Evolutionary conservation across 352 stramenopile species (phyloP), one percentile per base, ranked within the genome.

Genomic region (Phytophthora uliginosa): DNA sequence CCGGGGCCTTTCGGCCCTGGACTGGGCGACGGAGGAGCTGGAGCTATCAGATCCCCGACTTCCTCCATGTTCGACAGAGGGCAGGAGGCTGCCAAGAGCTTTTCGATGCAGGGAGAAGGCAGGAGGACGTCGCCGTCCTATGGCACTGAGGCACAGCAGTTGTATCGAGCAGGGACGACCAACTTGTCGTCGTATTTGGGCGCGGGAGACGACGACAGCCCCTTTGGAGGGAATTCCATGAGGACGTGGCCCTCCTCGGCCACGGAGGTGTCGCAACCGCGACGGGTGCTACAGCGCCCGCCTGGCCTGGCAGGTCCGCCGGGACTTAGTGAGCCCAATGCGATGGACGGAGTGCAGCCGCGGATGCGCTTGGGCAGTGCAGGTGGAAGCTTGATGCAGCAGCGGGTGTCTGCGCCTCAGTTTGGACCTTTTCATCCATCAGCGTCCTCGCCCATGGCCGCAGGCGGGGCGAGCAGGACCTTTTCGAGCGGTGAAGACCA

Each of bases 281-380:
- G 84, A 54, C 86, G 83, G 15, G 59, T 80, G 7, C 68, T 89
- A 4, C 80, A 85, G 40, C 73, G 78, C 6, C 85, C 83, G 3
- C 85, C 85, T 33, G 85, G 85, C 18, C 55, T 93, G 7, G 45
- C 60, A 13, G 75, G 77, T 26, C 75, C 75, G 47, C 75, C 75
- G 63, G 71, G 75, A 28, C 63, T 77, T n/a, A 53, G 26, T 59
- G 45, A 77, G 13, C 36, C 58, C 40, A 15, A 26, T 31, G 7
- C 50, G 13, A 66, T 71, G 59, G 51, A 74, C 58, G 48, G 38
- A 28, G 20, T 61, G 28, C 69, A 67, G 20, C 38, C 64, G 12
- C 60, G 34, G 34, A 71, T 62, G 40, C 42, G 26, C 0, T 7
- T 73, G 34, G 50, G 47, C 56, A 61, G 47, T 17, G 48, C 40